Percentiles rank a stretch among this genome's conserved stretches.
phyloP scores from a whole-genome alignment of 164 flowering plant species.

The Umbellularia californica region DNA sequence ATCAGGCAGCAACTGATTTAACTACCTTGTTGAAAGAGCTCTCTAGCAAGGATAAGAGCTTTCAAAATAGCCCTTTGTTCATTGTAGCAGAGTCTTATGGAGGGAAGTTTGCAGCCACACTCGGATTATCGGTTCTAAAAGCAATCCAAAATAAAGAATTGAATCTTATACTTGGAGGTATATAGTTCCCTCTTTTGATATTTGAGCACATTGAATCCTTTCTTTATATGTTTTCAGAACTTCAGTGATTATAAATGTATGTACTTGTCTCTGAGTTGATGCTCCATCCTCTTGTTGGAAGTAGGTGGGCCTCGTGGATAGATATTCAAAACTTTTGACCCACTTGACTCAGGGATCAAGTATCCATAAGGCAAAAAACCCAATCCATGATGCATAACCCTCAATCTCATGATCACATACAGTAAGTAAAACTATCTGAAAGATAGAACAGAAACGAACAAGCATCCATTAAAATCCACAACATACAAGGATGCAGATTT shows the following conservation, averaged over 20 bases:
- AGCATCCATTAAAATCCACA: too few relatives aligned
- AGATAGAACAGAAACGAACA: too few relatives aligned
- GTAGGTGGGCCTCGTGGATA: too few relatives aligned
- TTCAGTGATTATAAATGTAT: neutral
- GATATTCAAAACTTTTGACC: too few relatives aligned
- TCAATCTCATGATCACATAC: too few relatives aligned
- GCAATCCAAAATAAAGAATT: slow-evolving; percentile 63
- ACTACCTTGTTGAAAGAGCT: slow-evolving; percentile 51
- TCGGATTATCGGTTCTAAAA: slow-evolving; percentile 51
- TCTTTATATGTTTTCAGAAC: neutral
- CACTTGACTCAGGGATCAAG: too few relatives aligned
- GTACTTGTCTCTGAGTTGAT: neutral
- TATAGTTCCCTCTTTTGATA: neutral
- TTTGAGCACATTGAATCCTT: neutral
- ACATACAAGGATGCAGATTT: too few relatives aligned
- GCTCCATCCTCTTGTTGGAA: too few relatives aligned
- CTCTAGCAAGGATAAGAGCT: slow-evolving; percentile 44
- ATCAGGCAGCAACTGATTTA: slow-evolving; percentile 74
- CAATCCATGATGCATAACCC: too few relatives aligned
- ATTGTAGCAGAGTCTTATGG: slow-evolving; percentile 93
- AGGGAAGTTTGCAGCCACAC: slow-evolving; percentile 81
- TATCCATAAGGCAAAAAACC: too few relatives aligned
- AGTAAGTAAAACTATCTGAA: too few relatives aligned
- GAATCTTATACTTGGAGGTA: slow-evolving; percentile 85
- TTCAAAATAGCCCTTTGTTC: slow-evolving; percentile 66